Evolutionary conservation across 345 rosid genomes (phyloP).

Genomic region (Viola odorata): DNA sequence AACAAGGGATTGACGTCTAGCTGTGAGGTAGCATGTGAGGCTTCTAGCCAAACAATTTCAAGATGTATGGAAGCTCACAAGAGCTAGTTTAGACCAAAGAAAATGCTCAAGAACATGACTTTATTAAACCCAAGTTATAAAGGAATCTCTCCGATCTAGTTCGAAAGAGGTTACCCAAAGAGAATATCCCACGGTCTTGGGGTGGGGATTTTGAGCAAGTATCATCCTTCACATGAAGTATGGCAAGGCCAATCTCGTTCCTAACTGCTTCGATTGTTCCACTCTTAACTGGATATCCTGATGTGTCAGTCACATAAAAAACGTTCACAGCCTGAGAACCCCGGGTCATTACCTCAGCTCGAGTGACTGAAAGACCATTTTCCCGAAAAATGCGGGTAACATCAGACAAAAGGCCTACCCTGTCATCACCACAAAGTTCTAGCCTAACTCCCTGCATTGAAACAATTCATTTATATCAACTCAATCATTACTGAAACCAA

Average conservation of each 20-base stretch:
- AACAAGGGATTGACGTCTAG: conserved; percentile 23
- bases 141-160: conserved; percentile 72
- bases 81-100: conserved; percentile 14
- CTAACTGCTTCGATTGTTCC: conserved; percentile 77
- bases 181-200: conserved; percentile 45
- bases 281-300: conserved; percentile 61
- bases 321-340: conserved; percentile 72
- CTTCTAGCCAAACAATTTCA: conserved; percentile 12
- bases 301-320: conserved; percentile 75
- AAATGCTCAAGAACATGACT: conserved; percentile 41
- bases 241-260: conserved; percentile 56
- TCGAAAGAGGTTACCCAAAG: conserved; percentile 59
- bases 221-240: conserved; percentile 63
- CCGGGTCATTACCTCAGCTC: conserved; percentile 86
- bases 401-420: conserved; percentile 81
- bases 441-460: conserved; percentile 67
- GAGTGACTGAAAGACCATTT: conserved; percentile 72
- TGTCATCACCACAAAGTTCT: conserved; percentile 72
- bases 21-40: neutral
- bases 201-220: conserved; percentile 32
- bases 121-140: conserved; percentile 59
- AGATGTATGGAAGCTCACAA: conserved; percentile 15
- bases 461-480: neutral
- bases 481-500: neutral
- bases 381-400: conserved; percentile 93